phyloP scores from a whole-genome alignment of 768 basidiomycete species.

The Nevesoporus exiguus region DNA sequence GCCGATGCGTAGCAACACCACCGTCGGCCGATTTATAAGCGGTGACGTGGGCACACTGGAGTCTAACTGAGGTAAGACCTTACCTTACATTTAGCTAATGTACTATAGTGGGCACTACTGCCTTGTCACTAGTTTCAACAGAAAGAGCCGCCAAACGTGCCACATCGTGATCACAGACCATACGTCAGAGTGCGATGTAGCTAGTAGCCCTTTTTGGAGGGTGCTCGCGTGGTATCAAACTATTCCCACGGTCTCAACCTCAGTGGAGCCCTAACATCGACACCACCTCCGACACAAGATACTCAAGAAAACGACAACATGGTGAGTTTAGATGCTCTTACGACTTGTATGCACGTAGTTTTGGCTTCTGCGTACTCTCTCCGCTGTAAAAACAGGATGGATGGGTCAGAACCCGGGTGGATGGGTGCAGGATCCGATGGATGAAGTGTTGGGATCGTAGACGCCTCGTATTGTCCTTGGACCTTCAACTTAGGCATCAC shows the following conservation, averaged over 20 bases:
- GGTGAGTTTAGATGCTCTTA: slow-evolving; percentile 39
- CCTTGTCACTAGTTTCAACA: too few relatives aligned
- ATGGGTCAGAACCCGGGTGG: slow-evolving; percentile 19
- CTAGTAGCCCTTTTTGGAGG: too few relatives aligned
- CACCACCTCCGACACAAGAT: slow-evolving; percentile 21
- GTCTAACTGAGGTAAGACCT: too few relatives aligned
- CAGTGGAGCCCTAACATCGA: background rate
- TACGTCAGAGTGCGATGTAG: too few relatives aligned
- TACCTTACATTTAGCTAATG: too few relatives aligned
- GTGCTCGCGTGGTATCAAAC: background rate
- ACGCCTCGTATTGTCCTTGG: background rate
- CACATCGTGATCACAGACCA: too few relatives aligned
- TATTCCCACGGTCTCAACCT: slow-evolving; percentile 26
- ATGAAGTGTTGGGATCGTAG: slow-evolving; percentile 26
- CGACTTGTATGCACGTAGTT: slow-evolving; percentile 5
- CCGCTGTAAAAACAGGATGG: slow-evolving; percentile 16
- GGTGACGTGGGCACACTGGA: too few relatives aligned
- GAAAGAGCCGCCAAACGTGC: too few relatives aligned
- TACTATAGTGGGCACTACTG: too few relatives aligned
- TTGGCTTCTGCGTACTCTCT: background rate
- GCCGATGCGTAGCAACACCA: too few relatives aligned
- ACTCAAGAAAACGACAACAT: slow-evolving; percentile 40
- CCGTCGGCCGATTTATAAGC: too few relatives aligned
- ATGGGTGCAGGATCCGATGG: slow-evolving; percentile 22
- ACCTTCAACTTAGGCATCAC: background rate